These are phyloP conservation scores for Tulasnella sp. DNA, from an alignment of 768 basidiomycete genomes.

Conservation along the genomic window DNA sequence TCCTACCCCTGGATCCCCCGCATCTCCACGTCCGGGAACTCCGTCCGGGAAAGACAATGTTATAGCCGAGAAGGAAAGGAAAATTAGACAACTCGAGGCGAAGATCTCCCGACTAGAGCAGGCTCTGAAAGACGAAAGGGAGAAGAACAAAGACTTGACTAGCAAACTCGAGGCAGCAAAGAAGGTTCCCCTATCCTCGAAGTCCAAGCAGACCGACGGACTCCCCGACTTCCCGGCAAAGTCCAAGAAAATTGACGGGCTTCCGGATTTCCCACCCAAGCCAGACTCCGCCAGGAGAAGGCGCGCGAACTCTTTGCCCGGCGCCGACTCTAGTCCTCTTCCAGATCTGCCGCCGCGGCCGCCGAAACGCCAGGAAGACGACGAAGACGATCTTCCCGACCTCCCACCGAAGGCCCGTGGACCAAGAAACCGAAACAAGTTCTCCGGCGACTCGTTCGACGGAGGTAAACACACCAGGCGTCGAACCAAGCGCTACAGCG, in stretches of 20 bases:
- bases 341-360: background rate
- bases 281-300: background rate
- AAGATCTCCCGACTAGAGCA: background rate
- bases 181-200: background rate
- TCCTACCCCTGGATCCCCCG: background rate
- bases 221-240: background rate
- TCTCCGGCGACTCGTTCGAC: background rate
- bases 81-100: background rate
- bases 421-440: background rate
- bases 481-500: background rate
- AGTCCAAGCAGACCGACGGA: background rate
- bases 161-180: background rate
- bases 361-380: background rate
- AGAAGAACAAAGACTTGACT: background rate
- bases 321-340: background rate
- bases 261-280: background rate
- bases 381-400: background rate
- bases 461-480: background rate
- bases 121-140: background rate
- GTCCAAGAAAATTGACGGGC: background rate
- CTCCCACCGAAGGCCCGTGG: background rate
- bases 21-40: background rate
- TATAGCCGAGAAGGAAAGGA: background rate
- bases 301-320: background rate
- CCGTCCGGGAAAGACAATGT: background rate